Base-by-base conservation (phyloP, 208 protist genomes). In the Crithidia sp. region DNA sequence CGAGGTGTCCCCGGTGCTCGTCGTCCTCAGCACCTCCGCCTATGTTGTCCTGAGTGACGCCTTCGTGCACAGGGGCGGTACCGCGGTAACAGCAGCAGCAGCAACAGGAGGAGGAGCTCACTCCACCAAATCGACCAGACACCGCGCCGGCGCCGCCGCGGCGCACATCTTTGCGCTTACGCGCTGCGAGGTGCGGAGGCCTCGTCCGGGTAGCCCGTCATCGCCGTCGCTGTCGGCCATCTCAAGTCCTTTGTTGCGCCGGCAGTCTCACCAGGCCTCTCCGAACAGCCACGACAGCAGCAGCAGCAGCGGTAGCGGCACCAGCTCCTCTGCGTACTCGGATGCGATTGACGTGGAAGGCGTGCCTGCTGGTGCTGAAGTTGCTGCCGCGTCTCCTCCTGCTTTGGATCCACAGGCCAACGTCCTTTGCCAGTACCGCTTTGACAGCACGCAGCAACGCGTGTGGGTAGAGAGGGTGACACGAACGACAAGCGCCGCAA, bases 1-100 rank as follows among this genome's bases (percentile, higher is more conserved):
- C 28, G 52, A 69, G 52, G 73, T 83, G 57, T 70, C 63, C 2
- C 77, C 70, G 9, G 58, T 82, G 53, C 54, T 69, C 61, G 60
- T 82, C 41, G 64, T 77, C 39, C 66, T 82, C 58, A 74, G 55
- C 60, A 74, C 62, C 67, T 50, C 77, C 14, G 60, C 71, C 10
- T 83, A 71, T 59, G 55, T 71, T 14, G 8, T 72, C 28, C 43
- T 83, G 39, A 62, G 68, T 12, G 78, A 79, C 12, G 44, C 50
- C 17, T 40, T 76, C 28, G 14, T 74, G 43, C 63, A 50, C 49
- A 19, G 19, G 44, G 45, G 7, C 45, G 28, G 49, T 0, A 50
- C 41, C 41, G 41, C 49, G 13, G 36, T 45, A 9, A 45, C 9
- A 9, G 36, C 49, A 7, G 44, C 49, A 7, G 44, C 28, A 28